Conservation (phyloP, 352 stramenopile species). For the Phytophthora pseudosyringae region DNA sequence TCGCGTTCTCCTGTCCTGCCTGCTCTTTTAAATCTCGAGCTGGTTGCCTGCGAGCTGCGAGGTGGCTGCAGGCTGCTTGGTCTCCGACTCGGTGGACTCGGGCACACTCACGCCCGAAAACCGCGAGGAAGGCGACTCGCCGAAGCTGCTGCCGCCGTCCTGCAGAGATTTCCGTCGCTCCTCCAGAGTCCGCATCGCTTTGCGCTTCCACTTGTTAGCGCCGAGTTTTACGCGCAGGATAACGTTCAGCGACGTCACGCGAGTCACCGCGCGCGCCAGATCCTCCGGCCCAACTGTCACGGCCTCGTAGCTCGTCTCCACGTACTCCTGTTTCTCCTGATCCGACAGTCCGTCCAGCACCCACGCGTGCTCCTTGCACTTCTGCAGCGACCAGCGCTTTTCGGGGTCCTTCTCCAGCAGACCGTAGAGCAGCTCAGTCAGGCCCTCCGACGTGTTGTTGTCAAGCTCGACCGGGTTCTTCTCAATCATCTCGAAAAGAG, state of each 20-base stretch:
- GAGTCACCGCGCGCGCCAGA: conserved; percentile 70
- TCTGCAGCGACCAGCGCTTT: conserved; percentile 68
- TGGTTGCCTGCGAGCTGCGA: conserved; percentile 41
- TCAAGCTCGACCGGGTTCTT: conserved; percentile 53
- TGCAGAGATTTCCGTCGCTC: conserved; percentile 46
- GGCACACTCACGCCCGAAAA: conserved; percentile 32
- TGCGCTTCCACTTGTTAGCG: conserved; percentile 80
- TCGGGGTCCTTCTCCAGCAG: conserved; percentile 80
- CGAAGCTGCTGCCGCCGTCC: conserved; percentile 28
- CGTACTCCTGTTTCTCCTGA: conserved; percentile 46
- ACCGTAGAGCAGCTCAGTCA: conserved; percentile 59
- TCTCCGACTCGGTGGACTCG: conserved; percentile 35
- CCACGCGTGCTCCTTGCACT: conserved; percentile 79
- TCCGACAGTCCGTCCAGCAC: conserved; percentile 62
- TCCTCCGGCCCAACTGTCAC: conserved; percentile 71
- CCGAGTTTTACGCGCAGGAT: conserved; percentile 82
- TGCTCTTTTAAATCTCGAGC: conserved; percentile 47
- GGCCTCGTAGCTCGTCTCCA: conserved; percentile 53
- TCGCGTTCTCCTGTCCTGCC: background rate
- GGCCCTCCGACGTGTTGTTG: conserved; percentile 40
- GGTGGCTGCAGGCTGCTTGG: conserved; percentile 16
- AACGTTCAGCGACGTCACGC: conserved; percentile 75
- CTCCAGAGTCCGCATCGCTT: conserved; percentile 68
- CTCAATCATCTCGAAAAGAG: conserved; percentile 88
- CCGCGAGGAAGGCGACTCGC: conserved; percentile 25